Conservation (phyloP, 148 eudicot genomes). For the Amaranthus palmeri region DNA sequence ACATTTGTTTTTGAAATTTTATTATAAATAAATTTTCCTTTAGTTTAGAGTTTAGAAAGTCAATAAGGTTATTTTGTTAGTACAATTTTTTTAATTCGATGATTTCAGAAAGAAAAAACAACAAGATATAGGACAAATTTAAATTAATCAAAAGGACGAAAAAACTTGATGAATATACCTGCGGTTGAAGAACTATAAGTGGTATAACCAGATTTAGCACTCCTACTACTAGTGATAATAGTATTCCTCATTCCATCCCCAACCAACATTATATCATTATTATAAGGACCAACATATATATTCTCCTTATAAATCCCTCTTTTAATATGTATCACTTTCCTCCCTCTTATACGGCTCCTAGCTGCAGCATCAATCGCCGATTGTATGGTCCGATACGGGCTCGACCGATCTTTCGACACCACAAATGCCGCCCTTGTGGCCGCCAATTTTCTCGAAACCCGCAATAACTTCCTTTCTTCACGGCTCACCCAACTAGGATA, state of each 20-base stretch:
- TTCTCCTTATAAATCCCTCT: conserved; percentile 47
- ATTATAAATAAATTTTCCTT: too few relatives aligned
- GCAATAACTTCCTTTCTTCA: conserved; percentile 24
- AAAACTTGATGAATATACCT: conserved; percentile 39
- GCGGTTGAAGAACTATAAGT: conserved; percentile 70
- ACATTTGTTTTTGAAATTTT: too few relatives aligned
- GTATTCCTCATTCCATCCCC: conserved; percentile 67
- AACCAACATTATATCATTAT: conserved; percentile 52
- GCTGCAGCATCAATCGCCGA: conserved; percentile 46
- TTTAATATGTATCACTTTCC: conserved; percentile 37
- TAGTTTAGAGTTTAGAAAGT: too few relatives aligned
- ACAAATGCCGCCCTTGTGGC: conserved; percentile 26
- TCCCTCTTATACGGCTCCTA: conserved; percentile 21
- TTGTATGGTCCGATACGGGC: conserved; percentile 36
- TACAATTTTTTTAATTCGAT: too few relatives aligned
- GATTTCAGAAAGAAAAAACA: too few relatives aligned
- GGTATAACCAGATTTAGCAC: conserved; percentile 52
- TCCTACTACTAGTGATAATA: conserved; percentile 48
- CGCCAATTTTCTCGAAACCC: conserved; percentile 15
- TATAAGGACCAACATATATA: conserved; percentile 30
- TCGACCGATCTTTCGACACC: conserved; percentile 38
- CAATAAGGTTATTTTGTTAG: too few relatives aligned
- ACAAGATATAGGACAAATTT: not conserved
- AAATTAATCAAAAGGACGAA: not conserved
- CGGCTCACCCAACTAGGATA: conserved; percentile 37